Percentiles rank a stretch among this genome's conserved stretches.
Conservation (phyloP, 768 basidiomycete species). For the Cystobasidium ongulense region DNA sequence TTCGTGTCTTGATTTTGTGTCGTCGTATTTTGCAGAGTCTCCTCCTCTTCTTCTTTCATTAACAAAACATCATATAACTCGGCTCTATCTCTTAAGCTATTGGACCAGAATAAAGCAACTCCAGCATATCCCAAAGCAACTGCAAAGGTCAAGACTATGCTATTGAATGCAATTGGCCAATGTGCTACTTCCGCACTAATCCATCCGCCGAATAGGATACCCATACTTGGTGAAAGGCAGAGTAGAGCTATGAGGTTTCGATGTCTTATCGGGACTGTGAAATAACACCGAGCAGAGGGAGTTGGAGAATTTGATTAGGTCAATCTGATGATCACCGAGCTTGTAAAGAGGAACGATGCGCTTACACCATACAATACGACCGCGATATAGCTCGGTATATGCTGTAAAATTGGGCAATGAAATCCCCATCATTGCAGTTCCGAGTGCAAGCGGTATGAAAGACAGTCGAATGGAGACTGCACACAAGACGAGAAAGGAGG, state of each 20-base stretch:
- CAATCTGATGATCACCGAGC: neutral
- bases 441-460: constrained; percentile 11
- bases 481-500: neutral
- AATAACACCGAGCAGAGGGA: neutral
- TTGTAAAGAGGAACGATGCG: neutral
- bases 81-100: neutral
- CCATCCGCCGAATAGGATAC: constrained; percentile 27
- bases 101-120: constrained; percentile 18
- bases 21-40: neutral
- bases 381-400: constrained; percentile 21
- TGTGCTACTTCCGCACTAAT: constrained; percentile 6
- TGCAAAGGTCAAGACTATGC: constrained; percentile 18
- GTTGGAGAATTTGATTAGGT: neutral
- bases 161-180: constrained; percentile 28
- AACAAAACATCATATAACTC: neutral
- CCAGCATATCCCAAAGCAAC: constrained; percentile 20
- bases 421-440: constrained; percentile 22
- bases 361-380: neutral
- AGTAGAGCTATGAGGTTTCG: neutral
- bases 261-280: neutral
- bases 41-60: neutral
- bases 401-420: constrained; percentile 30
- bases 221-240: constrained; percentile 13
- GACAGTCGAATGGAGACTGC: constrained; percentile 20
- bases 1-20: neutral